phyloP scores from a whole-genome alignment of 2,329 filamentous ascomycete genomes.

The Biscogniauxia marginata region DNA sequence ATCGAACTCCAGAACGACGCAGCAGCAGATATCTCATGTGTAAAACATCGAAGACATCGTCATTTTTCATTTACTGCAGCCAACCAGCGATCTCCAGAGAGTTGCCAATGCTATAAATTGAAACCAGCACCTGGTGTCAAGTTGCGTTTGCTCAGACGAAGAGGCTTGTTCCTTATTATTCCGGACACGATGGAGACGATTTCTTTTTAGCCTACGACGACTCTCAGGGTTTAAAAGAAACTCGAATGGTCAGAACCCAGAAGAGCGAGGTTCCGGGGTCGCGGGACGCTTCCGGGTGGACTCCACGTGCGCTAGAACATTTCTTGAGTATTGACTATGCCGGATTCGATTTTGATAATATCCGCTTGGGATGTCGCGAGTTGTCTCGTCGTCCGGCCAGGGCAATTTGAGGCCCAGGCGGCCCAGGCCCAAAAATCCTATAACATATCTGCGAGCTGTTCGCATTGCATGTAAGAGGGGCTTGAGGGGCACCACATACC shows the following conservation, averaged over 20 bases:
- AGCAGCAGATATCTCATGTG: background rate
- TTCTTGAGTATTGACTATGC: background rate
- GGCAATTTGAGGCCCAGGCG: background rate
- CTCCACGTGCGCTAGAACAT: conserved; percentile 22
- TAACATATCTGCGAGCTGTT: background rate
- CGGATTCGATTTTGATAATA: background rate
- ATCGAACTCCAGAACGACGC: background rate
- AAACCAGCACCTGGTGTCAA: background rate
- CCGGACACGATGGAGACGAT: conserved; percentile 1
- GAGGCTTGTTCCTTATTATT: conserved; percentile 1
- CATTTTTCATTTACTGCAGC: background rate
- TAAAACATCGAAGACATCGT: background rate
- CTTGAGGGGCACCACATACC: background rate
- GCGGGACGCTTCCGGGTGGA: conserved; percentile 26
- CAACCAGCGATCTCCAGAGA: background rate
- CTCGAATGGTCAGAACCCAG: conserved; percentile 14
- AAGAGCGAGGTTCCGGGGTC: conserved; percentile 23
- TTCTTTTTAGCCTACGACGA: conserved; percentile 8
- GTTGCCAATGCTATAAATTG: background rate
- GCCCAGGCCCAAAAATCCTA: background rate
- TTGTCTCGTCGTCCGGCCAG: background rate
- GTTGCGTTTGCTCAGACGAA: background rate
- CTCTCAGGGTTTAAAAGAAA: conserved; percentile 10
- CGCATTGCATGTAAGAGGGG: background rate
- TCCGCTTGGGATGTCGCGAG: background rate